Percentiles rank a stretch among this genome's conserved stretches.
phyloP scores from a whole-genome alignment of 305 asterid genomes.

The Rubia peregrina region DNA sequence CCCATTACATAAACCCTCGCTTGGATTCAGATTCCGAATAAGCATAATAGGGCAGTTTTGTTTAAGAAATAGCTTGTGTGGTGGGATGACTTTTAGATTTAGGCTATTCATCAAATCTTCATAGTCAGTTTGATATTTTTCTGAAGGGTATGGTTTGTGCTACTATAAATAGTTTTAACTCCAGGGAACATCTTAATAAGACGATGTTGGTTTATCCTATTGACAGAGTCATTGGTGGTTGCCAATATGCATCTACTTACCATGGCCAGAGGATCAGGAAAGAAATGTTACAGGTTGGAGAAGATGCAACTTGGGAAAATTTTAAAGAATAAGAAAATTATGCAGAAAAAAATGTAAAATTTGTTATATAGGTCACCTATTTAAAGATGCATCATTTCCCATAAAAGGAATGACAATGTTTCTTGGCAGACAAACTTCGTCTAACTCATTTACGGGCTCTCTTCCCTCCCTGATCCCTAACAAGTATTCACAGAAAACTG shows the following conservation, averaged over 20 bases:
- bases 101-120: constrained; percentile 12
- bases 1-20: constrained; percentile 20
- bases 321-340: no score
- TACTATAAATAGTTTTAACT: not conserved
- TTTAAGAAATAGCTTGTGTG: constrained; percentile 10
- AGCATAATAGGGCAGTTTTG: constrained; percentile 10
- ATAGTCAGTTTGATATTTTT: not conserved
- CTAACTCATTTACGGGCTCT: no score
- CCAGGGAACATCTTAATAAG: not conserved
- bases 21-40: constrained; percentile 19
- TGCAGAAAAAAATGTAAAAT: no score
- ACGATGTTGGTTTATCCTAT: constrained; percentile 9
- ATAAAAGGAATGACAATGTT: not conserved
- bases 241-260: no score
- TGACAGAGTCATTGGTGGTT: constrained; percentile 5
- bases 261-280: no score
- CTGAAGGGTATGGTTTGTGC: not conserved
- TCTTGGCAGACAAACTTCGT: not conserved
- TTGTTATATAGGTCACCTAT: no score
- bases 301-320: not conserved
- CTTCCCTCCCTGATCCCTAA: no score
- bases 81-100: no score
- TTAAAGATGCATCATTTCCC: not conserved
- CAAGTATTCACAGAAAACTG: no score
- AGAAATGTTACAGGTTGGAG: no score